Evolutionary conservation across 306 rosid genomes (phyloP).

Genomic region (Macrotyloma uniflorum): DNA sequence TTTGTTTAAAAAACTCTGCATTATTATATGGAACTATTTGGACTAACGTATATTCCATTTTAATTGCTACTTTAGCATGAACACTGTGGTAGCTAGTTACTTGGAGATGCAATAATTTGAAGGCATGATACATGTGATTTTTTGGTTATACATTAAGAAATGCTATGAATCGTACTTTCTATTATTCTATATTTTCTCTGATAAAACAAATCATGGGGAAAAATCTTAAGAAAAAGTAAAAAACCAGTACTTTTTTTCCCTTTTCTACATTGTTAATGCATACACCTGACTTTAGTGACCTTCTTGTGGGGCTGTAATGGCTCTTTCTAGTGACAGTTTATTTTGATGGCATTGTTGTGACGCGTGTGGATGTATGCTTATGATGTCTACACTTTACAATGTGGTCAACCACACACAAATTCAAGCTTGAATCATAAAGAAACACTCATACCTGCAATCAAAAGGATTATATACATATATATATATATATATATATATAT

Average conservation of each 20-base stretch:
- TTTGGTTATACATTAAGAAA: neutral
- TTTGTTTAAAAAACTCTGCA: constrained; percentile 8
- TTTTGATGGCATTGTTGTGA: constrained; percentile 28
- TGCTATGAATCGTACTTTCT: neutral
- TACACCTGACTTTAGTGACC: constrained; percentile 11
- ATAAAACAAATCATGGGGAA: neutral
- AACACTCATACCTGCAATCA: neutral
- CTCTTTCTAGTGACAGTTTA: constrained; percentile 34
- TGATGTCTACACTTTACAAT: neutral
- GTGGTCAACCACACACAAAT: neutral
- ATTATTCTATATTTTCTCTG: neutral
- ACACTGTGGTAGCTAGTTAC: neutral
- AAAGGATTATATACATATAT: neutral
- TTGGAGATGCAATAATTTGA: neutral
- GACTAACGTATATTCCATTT: neutral
- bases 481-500: too few relatives aligned
- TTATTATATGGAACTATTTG: neutral
- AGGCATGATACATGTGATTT: constrained; percentile 12
- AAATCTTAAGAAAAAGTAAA: constrained; percentile 7
- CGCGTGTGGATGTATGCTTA: neutral
- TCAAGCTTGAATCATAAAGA: neutral
- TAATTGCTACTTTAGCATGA: neutral
- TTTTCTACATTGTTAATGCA: neutral
- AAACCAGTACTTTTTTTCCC: neutral
- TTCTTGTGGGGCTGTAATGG: constrained; percentile 19